Evolutionary conservation across 306 rosid species (phyloP).

Genomic region (Vachellia collinsii): DNA sequence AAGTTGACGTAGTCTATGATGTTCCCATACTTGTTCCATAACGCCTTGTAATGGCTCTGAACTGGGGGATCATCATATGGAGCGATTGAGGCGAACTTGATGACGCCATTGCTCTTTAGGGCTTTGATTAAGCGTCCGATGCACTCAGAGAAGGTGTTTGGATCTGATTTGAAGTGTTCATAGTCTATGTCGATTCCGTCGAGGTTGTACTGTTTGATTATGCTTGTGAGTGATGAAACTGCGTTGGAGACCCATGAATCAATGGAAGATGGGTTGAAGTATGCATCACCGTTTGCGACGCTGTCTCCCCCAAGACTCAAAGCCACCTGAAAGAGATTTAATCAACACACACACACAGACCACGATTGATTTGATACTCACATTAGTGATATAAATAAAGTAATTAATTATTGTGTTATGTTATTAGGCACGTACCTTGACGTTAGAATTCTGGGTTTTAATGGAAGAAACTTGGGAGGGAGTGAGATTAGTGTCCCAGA

Average conservation of each 20-base stretch:
- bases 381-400: not conserved
- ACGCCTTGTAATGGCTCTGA: slow-evolving; percentile 65
- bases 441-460: slow-evolving; percentile 60
- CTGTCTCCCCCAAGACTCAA: slow-evolving; percentile 76
- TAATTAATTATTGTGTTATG: not conserved
- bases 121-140: slow-evolving; percentile 60
- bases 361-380: not conserved
- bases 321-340: slow-evolving; percentile 37
- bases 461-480: slow-evolving; percentile 71
- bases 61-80: slow-evolving; percentile 71
- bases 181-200: slow-evolving; percentile 86
- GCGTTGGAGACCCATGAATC: slow-evolving; percentile 86
- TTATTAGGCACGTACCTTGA: slow-evolving; percentile 40
- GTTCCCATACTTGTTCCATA: slow-evolving; percentile 71
- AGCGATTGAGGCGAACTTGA: slow-evolving; percentile 76
- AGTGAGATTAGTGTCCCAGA: slow-evolving; percentile 75
- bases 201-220: slow-evolving; percentile 58
- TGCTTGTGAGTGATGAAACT: slow-evolving; percentile 68
- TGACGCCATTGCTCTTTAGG: slow-evolving; percentile 57
- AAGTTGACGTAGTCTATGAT: slow-evolving; percentile 81
- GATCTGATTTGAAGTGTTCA: slow-evolving; percentile 67
- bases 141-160: slow-evolving; percentile 67
- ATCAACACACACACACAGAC: not conserved
- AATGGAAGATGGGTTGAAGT: slow-evolving; percentile 63
- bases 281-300: slow-evolving; percentile 32